Evolutionary conservation across 108 stramenopile genomes (phyloP).

Genomic region (Cylindrotheca closterium): DNA sequence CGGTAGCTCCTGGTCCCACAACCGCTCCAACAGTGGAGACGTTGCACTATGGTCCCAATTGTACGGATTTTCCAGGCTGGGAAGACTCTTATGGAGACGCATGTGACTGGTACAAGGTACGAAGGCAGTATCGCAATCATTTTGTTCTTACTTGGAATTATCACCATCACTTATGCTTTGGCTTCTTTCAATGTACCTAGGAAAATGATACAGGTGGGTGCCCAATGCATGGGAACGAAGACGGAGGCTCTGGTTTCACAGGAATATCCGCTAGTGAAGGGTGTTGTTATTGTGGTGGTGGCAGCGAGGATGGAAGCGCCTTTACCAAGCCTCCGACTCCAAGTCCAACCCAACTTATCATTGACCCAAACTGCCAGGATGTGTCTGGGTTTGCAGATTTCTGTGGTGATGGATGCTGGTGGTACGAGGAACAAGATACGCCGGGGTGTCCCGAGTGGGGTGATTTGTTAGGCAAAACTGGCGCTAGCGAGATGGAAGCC

Average conservation of each 20-base stretch:
- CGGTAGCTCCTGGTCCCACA: not conserved
- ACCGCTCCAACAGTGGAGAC: too few species aligned
- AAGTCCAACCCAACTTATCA: not conserved
- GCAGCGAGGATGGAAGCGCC: too few species aligned
- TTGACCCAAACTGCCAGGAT: not conserved
- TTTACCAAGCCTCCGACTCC: not conserved
- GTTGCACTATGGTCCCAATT: not conserved
- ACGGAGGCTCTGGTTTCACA: not conserved
- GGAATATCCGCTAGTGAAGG: not conserved
- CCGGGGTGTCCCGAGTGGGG: not conserved
- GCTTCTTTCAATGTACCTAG: too few species aligned
- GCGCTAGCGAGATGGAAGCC: not conserved
- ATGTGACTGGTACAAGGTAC: not conserved
- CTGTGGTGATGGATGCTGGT: not conserved
- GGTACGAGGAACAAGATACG: not conserved
- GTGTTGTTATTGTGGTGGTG: not conserved
- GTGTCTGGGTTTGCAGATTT: not conserved
- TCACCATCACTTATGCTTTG: too few species aligned
- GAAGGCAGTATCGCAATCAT: too few species aligned
- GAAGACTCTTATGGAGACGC: not conserved
- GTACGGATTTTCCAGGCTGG: not conserved
- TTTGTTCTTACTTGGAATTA: too few species aligned
- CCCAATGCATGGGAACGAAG: not conserved
- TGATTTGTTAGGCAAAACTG: not conserved
- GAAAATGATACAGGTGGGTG: not conserved